Evolutionary conservation across 495 filamentous ascomycete species (phyloP), one percentile per base, ranked within the genome.

Genomic region (Daldinia grandis): DNA sequence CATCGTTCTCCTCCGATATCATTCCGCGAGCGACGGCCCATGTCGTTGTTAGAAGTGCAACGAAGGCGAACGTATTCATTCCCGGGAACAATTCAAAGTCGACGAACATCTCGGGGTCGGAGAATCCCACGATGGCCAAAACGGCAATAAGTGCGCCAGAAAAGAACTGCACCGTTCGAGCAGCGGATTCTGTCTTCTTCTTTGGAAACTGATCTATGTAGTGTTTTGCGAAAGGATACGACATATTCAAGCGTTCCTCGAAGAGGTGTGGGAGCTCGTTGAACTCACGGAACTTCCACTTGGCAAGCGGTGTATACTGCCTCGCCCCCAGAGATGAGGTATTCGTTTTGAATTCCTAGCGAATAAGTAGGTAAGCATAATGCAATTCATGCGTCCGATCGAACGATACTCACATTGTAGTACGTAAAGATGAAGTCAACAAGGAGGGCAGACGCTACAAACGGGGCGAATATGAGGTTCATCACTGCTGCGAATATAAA

Each of bases 221-320:
- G 38, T 91, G 90, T 53, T 90, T 92, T 2, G 95, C 95, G 75
- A 91, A 97, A 0, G 95, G 95, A 72, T 94, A 93, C 5, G 96
- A 97, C 92, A 98, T 95, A 71, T 97, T 93, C 59, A 92, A 84
- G 12, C 95, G 89, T 62, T 93, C 91, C 67, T 93, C 86, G 73
- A 97, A 99, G 1, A 98, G 82, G 81, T 98, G 95, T 69, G 89
- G 90, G 0, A 99, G 87, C 77, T 99, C 95, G 73, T 99, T 99
- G 84, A 98, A 98, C 78, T 98, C 95, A 55, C 95, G 91, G 66
- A 98, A 98, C 73, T 97, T 98, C 96, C 95, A 98, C 77, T 96
- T 92, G 2, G 96, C 95, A 54, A 97, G 86, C 1, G 94, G 92
- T 2, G 94, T 98, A 73, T 97, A 99, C 71, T 92, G 90, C 14